Evolutionary conservation across 2,329 filamentous ascomycete species (phyloP).

Genomic region (Venturia carpophila): DNA sequence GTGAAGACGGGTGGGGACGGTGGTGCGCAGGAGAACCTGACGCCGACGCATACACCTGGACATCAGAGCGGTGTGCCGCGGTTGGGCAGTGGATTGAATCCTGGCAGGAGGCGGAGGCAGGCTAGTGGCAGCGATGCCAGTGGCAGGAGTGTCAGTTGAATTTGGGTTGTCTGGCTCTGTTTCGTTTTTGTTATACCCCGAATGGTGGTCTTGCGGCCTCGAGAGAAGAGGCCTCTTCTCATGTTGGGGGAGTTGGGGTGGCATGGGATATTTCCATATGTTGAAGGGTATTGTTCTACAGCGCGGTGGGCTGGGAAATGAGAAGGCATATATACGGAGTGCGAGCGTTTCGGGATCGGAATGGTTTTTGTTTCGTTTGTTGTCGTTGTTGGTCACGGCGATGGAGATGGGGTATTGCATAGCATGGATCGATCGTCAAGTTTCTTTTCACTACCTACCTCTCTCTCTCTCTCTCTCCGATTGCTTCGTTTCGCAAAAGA

Average conservation of each 20-base stretch:
- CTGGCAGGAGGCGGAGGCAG: constrained; percentile 13
- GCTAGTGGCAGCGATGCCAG: constrained; percentile 13
- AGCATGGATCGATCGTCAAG: not conserved
- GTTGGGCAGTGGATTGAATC: constrained; percentile 13
- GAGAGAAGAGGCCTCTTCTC: not conserved
- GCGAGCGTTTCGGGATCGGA: not conserved
- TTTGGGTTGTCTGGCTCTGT: not conserved
- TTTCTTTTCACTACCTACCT: not conserved
- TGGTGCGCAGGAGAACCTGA: constrained; percentile 21
- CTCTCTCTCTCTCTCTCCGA: too few relatives aligned
- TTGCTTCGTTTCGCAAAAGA: too few relatives aligned
- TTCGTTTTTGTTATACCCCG: constrained; percentile 3
- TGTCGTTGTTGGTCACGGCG: not conserved
- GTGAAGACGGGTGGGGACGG: constrained; percentile 16
- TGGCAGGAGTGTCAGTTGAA: constrained; percentile 1
- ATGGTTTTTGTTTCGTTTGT: not conserved
- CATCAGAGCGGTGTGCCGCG: constrained; percentile 19
- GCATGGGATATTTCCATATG: not conserved
- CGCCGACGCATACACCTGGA: constrained; percentile 25
- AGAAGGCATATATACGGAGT: not conserved
- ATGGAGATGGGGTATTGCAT: constrained; percentile 5
- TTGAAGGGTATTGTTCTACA: not conserved
- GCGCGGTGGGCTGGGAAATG: not conserved
- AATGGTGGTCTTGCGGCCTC: not conserved
- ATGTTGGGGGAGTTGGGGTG: not conserved